Evolutionary conservation across 768 basidiomycete genomes (phyloP), one percentile per base, ranked within the genome.

Genomic region (Lentinula detonsa): DNA sequence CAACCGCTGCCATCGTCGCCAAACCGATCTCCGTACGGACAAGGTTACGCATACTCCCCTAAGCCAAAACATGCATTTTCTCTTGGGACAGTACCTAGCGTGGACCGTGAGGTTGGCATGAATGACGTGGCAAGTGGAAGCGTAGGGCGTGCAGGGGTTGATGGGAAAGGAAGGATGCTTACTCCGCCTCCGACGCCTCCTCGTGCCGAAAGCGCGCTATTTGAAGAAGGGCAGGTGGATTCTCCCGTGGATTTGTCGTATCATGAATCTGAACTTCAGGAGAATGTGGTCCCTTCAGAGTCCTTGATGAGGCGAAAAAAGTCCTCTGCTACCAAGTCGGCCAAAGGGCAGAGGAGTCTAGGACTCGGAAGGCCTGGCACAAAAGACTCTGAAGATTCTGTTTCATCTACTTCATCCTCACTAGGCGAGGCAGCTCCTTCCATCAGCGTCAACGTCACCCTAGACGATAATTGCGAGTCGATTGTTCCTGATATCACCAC

Each of bases 51-150:
- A n/a, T 54, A 35, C 15, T 54, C 53, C 18, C 56, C 40, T 16
- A 57, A 57, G 28, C 56, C 40, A 10, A 57, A 46, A 35, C 56
- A 57, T 57, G 56, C 45, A 16, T 57, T 45, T 11, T 57, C 56
- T 9, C 45, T 57, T 31, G 39, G 31, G 1, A 15, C 42, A 11
- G 42, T 57, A 1, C 42, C 56, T 45, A 56, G 37, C 21, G 42
- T 57, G 1, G 56, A 15, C 33, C 23, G 13, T 13, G 42, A 43
- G 5, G 28, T 23, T 6, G 8, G 7, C 2, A 40, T 8, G 35
- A 21, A 18, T 4, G 54, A 1, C 3, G 4, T 16, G 6, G 37
- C n/a, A 11, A 21, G 37, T 23, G 33, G 16, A 13, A 15, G 13
- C 13, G 37, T n/a, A 7, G 33, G 33, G 21, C 10, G 4, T 37